Evolutionary conservation across 2,329 filamentous ascomycete genomes (phyloP).

Genomic region (Akanthomyces dipterigenus): DNA sequence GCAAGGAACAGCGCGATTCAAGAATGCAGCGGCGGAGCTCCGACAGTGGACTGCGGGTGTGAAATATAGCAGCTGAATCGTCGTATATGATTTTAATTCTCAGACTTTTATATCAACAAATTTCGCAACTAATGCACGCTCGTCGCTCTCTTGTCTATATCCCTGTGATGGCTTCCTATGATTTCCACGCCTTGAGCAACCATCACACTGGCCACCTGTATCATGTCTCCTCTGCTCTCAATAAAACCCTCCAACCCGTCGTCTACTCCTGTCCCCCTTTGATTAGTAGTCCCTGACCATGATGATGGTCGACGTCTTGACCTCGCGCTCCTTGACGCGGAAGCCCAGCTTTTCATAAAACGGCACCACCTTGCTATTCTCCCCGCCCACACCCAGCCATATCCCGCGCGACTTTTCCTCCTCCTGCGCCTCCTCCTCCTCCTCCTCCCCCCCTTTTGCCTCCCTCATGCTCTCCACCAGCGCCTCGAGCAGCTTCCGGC

Average conservation of each 20-base stretch:
- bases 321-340: conserved; percentile 28
- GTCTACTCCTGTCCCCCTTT: background rate
- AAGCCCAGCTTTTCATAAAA: conserved; percentile 45
- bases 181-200: too few species aligned
- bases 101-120: too few species aligned
- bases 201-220: too few species aligned
- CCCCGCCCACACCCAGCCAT: conserved; percentile 37
- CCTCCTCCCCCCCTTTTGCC: conserved; percentile 10
- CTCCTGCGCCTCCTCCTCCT: background rate
- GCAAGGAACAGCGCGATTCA: background rate
- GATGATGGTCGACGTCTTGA: conserved; percentile 29
- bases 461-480: conserved; percentile 34
- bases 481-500: conserved; percentile 31
- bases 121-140: too few species aligned
- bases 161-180: too few species aligned
- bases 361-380: conserved; percentile 40
- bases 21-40: background rate
- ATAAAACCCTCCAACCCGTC: background rate
- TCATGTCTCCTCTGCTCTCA: too few species aligned
- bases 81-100: too few species aligned
- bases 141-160: too few species aligned
- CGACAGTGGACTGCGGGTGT: background rate
- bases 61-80: too few species aligned
- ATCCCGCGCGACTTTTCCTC: conserved; percentile 26
- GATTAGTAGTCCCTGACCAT: conserved; percentile 35